These are phyloP conservation scores for Zelopaecilomyces penicillatus DNA, from an alignment of 2,329 filamentous ascomycete genomes.

Conservation along the genomic window DNA sequence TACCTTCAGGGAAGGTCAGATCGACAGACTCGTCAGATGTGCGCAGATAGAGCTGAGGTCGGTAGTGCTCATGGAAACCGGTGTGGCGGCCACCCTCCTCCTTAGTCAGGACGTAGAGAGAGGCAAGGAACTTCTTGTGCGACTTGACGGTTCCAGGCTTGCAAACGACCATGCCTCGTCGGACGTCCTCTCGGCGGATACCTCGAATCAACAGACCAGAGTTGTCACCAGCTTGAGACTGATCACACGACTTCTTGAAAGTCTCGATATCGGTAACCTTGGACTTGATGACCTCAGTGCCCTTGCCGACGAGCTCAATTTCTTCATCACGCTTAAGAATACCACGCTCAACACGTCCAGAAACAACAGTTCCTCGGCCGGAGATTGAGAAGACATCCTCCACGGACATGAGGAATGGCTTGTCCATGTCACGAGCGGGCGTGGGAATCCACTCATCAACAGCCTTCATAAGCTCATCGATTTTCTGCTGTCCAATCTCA, in stretches of 20 bases:
- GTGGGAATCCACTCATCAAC: conserved; percentile 97
- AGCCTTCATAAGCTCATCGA: conserved; percentile 82
- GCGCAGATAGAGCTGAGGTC: conserved; percentile 90
- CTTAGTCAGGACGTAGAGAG: conserved; percentile 95
- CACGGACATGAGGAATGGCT: conserved; percentile 98
- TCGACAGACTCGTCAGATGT: conserved; percentile 76
- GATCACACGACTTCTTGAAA: conserved; percentile 99
- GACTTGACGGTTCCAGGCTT: conserved; percentile 78
- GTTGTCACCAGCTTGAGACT: conserved; percentile 95
- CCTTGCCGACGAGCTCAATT: conserved; percentile 90
- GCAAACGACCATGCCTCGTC: conserved; percentile 88
- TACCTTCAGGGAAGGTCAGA: conserved; percentile 80
- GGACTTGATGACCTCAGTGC: conserved; percentile 77
- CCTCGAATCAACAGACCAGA: conserved; percentile 93
- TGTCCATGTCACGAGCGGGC: conserved; percentile 85
- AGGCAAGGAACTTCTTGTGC: conserved; percentile 85
- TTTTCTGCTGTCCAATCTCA: conserved; percentile 80
- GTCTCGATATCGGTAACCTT: conserved; percentile 99
- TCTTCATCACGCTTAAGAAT: conserved; percentile 87
- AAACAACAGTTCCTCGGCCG: conserved; percentile 93
- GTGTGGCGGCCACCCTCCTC: conserved; percentile 97
- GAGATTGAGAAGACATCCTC: conserved; percentile 88
- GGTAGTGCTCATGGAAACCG: conserved; percentile 93
- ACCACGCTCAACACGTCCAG: conserved; percentile 95
- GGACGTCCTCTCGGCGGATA: conserved; percentile 89